Conservation (phyloP, 805 yeast species). For the Pichia scutulata region DNA sequence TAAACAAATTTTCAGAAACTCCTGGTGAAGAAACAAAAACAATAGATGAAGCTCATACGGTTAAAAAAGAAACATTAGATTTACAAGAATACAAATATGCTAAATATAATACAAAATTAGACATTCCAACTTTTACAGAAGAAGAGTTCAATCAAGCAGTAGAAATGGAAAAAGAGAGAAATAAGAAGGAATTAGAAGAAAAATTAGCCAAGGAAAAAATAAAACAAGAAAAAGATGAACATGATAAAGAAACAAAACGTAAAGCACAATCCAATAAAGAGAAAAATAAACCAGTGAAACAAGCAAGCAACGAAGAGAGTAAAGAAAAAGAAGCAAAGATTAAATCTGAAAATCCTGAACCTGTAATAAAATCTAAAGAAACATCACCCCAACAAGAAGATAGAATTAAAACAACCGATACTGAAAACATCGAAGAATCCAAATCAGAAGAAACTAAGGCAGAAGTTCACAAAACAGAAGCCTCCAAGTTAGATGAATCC, state of each 20-base stretch:
- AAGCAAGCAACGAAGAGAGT: not conserved
- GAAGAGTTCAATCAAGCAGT: constrained; percentile 49
- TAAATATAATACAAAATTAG: constrained; percentile 60
- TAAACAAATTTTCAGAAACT: not conserved
- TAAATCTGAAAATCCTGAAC: not conserved
- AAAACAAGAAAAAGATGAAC: not conserved
- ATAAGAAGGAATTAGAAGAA: not conserved
- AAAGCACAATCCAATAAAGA: not conserved
- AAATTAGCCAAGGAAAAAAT: not conserved
- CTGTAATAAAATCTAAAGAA: not conserved
- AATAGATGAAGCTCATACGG: constrained; percentile 6
- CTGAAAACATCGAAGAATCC: not conserved
- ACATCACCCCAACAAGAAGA: not conserved
- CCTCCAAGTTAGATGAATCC: not conserved
- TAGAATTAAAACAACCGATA: not conserved
- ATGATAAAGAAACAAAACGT: not conserved
- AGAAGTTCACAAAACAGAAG: not conserved
- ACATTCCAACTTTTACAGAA: constrained; percentile 62
- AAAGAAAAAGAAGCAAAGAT: not conserved
- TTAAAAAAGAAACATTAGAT: constrained; percentile 18
- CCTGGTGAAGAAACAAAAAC: constrained; percentile 4
- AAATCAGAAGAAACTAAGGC: not conserved
- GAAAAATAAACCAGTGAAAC: not conserved
- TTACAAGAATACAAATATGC: constrained; percentile 48
- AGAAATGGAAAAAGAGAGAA: constrained; percentile 16